Percentiles rank a stretch among this genome's conserved stretches.
Evolutionary conservation across 495 filamentous ascomycete genomes (phyloP).

Genomic region (Parathielavia hyrcaniae): DNA sequence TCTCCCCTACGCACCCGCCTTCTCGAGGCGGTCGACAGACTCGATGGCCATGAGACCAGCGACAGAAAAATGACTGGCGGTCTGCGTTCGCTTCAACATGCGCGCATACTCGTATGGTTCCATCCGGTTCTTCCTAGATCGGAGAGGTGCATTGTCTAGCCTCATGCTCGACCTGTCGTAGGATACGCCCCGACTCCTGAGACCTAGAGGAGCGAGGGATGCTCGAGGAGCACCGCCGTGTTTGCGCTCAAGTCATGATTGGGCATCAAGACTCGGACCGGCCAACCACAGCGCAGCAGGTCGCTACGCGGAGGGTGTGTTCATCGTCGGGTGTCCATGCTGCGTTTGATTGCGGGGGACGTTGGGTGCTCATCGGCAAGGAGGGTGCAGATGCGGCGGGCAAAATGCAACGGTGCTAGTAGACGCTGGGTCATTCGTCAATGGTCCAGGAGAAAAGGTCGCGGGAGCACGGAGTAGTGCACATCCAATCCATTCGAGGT

Average conservation of each 20-base stretch:
- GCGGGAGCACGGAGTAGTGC: constrained; percentile 2
- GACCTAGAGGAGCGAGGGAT: neutral
- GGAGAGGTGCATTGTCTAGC: neutral
- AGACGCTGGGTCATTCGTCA: constrained; percentile 22
- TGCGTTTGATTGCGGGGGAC: constrained; percentile 20
- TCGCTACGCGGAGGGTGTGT: constrained; percentile 15
- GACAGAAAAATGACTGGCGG: neutral
- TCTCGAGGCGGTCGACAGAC: neutral
- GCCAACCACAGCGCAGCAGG: neutral
- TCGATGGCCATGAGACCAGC: neutral
- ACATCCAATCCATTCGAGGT: constrained; percentile 16
- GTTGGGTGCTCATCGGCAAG: constrained; percentile 29
- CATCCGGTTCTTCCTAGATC: constrained; percentile 3
- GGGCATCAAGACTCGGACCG: neutral
- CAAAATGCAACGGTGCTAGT: constrained; percentile 23
- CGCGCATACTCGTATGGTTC: neutral
- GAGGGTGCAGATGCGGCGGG: constrained; percentile 19
- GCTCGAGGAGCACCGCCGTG: constrained; percentile 20
- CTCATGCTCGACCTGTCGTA: constrained; percentile 11
- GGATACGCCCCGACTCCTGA: constrained; percentile 14
- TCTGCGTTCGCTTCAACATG: neutral
- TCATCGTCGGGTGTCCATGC: constrained; percentile 28
- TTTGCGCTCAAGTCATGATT: constrained; percentile 25
- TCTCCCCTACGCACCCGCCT: neutral
- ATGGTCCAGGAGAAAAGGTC: constrained; percentile 17